A percentile compares a stretch with the other conserved stretches of the same genome.
Conservation (phyloP, 2,329 filamentous ascomycete genomes). For the Apiospora sp. region DNA sequence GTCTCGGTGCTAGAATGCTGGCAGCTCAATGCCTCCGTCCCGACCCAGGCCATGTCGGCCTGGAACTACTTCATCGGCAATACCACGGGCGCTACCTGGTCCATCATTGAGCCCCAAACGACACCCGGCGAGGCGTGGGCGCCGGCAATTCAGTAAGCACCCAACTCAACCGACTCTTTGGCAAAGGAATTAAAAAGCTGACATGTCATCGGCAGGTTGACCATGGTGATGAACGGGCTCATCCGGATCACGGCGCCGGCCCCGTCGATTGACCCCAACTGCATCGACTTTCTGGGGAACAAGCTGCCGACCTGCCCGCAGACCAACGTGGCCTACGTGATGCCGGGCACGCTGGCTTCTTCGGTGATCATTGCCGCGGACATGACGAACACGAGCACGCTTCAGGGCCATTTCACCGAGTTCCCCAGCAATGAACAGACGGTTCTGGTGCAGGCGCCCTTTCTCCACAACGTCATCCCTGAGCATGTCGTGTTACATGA, state of each 20-base stretch:
- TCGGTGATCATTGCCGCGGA: slow-evolving; percentile 44
- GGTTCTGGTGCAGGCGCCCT: slow-evolving; percentile 43
- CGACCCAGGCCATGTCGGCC: slow-evolving; percentile 41
- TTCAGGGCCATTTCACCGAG: slow-evolving; percentile 44
- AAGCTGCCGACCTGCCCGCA: slow-evolving; percentile 19
- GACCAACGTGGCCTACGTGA: slow-evolving; percentile 38
- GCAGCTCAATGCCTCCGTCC: slow-evolving; percentile 35
- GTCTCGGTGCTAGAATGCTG: slow-evolving; percentile 43
- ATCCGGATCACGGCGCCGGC: slow-evolving; percentile 43
- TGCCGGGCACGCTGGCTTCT: slow-evolving; percentile 42
- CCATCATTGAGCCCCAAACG: slow-evolving; percentile 43
- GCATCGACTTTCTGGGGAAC: slow-evolving; percentile 11
- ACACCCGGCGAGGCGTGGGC: slow-evolving; percentile 45
- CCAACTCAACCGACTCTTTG: not conserved
- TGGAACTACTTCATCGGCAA: slow-evolving; percentile 42
- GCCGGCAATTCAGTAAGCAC: slow-evolving; percentile 40
- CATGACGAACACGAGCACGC: slow-evolving; percentile 36
- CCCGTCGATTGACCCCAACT: slow-evolving; percentile 26
- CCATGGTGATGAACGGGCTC: slow-evolving; percentile 43
- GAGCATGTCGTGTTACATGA: slow-evolving; percentile 41
- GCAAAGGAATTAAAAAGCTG: not conserved
- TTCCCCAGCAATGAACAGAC: slow-evolving; percentile 45
- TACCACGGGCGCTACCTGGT: slow-evolving; percentile 41
- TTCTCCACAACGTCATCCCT: slow-evolving; percentile 36
- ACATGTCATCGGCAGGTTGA: slow-evolving; percentile 33